Evolutionary conservation across 2,329 filamentous ascomycete genomes (phyloP).

Genomic region (Venturia asperata): DNA sequence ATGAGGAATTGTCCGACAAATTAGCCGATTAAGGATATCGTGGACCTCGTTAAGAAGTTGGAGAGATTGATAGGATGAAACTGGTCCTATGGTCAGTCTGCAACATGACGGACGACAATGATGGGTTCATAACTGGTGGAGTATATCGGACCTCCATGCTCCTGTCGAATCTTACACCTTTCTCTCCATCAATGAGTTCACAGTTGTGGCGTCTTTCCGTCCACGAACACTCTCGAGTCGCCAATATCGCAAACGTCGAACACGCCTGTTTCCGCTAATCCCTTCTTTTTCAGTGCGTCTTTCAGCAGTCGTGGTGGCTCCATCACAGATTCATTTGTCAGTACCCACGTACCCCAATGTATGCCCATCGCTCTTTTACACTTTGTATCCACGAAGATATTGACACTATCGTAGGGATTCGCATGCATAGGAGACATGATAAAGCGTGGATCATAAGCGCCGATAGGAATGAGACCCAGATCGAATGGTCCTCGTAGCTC

Average conservation of each 20-base stretch:
- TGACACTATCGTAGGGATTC: conserved; percentile 78
- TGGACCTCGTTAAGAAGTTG: too few relatives aligned
- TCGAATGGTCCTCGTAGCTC: conserved; percentile 76
- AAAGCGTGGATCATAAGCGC: conserved; percentile 68
- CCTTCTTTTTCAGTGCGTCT: conserved; percentile 61
- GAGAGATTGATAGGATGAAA: too few relatives aligned
- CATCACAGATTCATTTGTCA: conserved; percentile 77
- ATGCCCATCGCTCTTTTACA: conserved; percentile 76
- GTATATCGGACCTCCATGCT: not conserved
- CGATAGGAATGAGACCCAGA: conserved; percentile 86
- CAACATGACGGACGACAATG: not conserved
- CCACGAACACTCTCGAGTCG: conserved; percentile 65
- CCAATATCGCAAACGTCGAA: conserved; percentile 83
- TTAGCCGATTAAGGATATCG: too few relatives aligned
- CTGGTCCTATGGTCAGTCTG: not conserved
- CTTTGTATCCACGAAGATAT: conserved; percentile 78
- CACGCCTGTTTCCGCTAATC: conserved; percentile 60
- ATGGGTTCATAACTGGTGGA: not conserved
- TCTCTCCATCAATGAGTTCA: not conserved
- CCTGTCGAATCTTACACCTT: not conserved
- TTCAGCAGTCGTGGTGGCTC: conserved; percentile 71
- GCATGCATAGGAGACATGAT: conserved; percentile 78
- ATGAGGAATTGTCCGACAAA: too few relatives aligned
- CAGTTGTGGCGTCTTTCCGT: not conserved
- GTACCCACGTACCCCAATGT: conserved; percentile 83